Base-by-base conservation (phyloP, 495 filamentous ascomycete genomes). In the Talaromyces nanjingensis region DNA sequence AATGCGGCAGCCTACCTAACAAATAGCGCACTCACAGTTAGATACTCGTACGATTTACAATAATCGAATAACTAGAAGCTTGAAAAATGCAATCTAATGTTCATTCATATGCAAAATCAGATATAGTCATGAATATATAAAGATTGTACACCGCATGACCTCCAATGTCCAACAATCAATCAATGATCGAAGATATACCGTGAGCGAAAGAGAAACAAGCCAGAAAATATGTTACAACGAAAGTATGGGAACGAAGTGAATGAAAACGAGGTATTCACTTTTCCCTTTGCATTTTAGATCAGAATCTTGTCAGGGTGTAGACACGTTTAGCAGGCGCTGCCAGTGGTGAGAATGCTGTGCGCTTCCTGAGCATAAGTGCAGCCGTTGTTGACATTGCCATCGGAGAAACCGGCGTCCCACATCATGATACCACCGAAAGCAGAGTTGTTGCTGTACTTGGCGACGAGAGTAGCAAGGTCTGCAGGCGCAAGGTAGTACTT, bases 391-490 rank as follows among this genome's bases (percentile, higher is more conserved):
- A 74, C 67, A 27, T 79, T 77, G 1, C 70, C 61, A 63, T 79
- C 77, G 9, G 76, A 77, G 67, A 75, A 76, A 1, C 75, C 75
- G 11, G 78, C 83, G 65, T 77, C 78, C 83, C 83, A 84, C 66
- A 85, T 71, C 83, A 84, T 81, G 55, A 84, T 69, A 6, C 83
- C 83, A 20, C 81, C 83, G 59, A 83, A 79, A 16, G 77, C 76
- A 18, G 67, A 53, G 59, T 77, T 69, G 54, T 63, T 66, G 57
- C 69, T 72, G 60, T 69, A 68, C 4, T 73, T 66, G 12, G 54
- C 65, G 45, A 81, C 69, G 60, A 77, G 69, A 11, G 63, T 25
- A 11, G 72, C 66, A 25, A 85, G 71, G 45, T 76, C 66, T 5
- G 61, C 69, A 0, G 79, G 77, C 0, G 67, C 68, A 3, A 82